Evolutionary conservation across 1,139 yeast genomes (phyloP).

Genomic region (Kodamaea derodonti): DNA sequence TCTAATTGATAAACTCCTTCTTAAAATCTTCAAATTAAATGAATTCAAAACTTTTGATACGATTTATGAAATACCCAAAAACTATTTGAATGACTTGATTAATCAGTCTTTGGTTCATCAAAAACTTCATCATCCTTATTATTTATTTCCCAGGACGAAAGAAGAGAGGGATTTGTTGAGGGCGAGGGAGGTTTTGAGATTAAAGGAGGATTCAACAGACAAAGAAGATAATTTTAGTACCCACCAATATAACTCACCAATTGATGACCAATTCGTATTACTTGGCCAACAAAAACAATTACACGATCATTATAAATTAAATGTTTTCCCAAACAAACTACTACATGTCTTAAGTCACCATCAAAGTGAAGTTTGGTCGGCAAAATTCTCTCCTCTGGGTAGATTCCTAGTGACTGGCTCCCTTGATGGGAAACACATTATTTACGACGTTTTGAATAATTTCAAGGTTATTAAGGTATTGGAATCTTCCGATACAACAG

Average conservation of each 20-base stretch:
- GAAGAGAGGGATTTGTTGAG: slow-evolving; percentile 4
- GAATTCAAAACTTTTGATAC: slow-evolving; percentile 7
- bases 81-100: slow-evolving; percentile 26
- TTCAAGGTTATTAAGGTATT: slow-evolving; percentile 43
- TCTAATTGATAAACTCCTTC: slow-evolving; percentile 7
- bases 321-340: slow-evolving; percentile 45
- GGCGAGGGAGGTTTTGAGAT: no score
- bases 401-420: slow-evolving; percentile 72
- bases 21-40: slow-evolving; percentile 8
- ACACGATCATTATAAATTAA: slow-evolving; percentile 10
- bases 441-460: slow-evolving; percentile 61
- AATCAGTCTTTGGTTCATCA: slow-evolving; percentile 28
- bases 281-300: slow-evolving; percentile 7
- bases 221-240: no score
- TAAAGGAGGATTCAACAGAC: no score
- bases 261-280: slow-evolving; percentile 7
- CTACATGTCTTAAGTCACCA: slow-evolving; percentile 47
- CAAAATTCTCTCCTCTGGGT: slow-evolving; percentile 77
- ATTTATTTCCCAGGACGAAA: slow-evolving; percentile 30
- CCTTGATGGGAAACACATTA: slow-evolving; percentile 58
- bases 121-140: slow-evolving; percentile 27
- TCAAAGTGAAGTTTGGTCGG: slow-evolving; percentile 79
- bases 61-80: slow-evolving; percentile 12
- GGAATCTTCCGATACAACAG: slow-evolving; percentile 29
- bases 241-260: no score